These are phyloP conservation scores for Geotrichum reessii DNA, from an alignment of 1,139 yeast species.

Conservation along the genomic window DNA sequence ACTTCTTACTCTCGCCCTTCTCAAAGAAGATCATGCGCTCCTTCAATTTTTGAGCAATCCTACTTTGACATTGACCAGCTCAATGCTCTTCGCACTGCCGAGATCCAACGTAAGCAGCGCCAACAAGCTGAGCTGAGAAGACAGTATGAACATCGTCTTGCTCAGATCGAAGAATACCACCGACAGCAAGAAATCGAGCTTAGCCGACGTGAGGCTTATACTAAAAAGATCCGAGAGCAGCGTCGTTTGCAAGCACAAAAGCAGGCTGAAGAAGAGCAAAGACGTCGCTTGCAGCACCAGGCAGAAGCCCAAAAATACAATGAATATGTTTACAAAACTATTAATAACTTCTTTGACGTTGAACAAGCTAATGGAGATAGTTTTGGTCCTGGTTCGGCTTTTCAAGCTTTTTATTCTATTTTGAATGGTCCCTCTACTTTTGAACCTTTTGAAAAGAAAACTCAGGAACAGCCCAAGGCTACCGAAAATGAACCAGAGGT, in stretches of 20 bases:
- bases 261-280: neutral
- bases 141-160: constrained; percentile 7
- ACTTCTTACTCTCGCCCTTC: neutral
- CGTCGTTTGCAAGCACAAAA: constrained; percentile 2
- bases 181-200: constrained; percentile 1
- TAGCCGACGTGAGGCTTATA: constrained; percentile 6
- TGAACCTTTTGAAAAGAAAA: neutral
- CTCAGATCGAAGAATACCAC: constrained; percentile 4
- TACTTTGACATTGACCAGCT: constrained; percentile 1
- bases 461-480: neutral
- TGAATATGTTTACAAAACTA: neutral
- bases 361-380: neutral
- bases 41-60: neutral
- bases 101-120: constrained; percentile 1
- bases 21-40: neutral
- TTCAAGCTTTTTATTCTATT: neutral
- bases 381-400: neutral
- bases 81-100: constrained; percentile 3
- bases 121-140: constrained; percentile 5
- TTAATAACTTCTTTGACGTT: neutral
- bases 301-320: constrained; percentile 3
- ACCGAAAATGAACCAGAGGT: neutral
- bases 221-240: constrained; percentile 1
- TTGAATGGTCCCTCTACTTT: neutral
- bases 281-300: neutral